Base-by-base conservation (phyloP, 352 stramenopile genomes). In the Globisporangium barbulae region DNA sequence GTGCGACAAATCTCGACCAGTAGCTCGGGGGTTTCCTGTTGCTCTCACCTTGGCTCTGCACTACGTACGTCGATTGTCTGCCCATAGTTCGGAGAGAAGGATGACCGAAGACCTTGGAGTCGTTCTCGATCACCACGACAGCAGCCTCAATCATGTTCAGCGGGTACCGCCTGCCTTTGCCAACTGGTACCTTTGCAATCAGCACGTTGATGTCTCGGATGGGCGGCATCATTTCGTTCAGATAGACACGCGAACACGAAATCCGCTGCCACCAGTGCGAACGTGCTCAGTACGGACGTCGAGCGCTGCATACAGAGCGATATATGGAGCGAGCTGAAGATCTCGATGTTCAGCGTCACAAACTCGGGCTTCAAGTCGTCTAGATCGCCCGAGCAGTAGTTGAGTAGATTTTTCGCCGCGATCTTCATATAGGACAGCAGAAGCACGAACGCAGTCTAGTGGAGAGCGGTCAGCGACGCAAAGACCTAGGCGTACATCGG, bases 311-410 rank as follows among this genome's bases (percentile, higher is more conserved):
- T 76, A 15, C 71, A 73, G 19, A 71, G 71, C 0, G 78, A 69
- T 2, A 85, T 74, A 21, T 75, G 85, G 6, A 88, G 58, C 37
- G 74, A 60, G 54, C 83, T 73, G 53, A 83, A 88, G 44, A 85
- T 69, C 44, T 88, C 74, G 3, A 82, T 68, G 28, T 79, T 85
- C 54, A 88, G 82, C 17, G 83, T 73, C 4, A 83, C 72, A 0
- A 66, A 66, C 60, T 88, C 74, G 4, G 76, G 74, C 30, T 80
- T 76, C 13, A 71, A 44, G 37, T 79, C 72, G 50, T 73, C 59
- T 28, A 53, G n/a, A 21, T 64, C 48, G 47, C 5, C 13, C 17
- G 59, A n/a, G 9, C 19, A 22, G 47, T 21, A 52, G 48, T 25
- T 58, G 48, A 65, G 49, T 48, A 49, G 37, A 28, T 65, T 65